These are phyloP conservation scores for Spongospora subterranea DNA, from an alignment of 208 protist species.

Conservation along the genomic window DNA sequence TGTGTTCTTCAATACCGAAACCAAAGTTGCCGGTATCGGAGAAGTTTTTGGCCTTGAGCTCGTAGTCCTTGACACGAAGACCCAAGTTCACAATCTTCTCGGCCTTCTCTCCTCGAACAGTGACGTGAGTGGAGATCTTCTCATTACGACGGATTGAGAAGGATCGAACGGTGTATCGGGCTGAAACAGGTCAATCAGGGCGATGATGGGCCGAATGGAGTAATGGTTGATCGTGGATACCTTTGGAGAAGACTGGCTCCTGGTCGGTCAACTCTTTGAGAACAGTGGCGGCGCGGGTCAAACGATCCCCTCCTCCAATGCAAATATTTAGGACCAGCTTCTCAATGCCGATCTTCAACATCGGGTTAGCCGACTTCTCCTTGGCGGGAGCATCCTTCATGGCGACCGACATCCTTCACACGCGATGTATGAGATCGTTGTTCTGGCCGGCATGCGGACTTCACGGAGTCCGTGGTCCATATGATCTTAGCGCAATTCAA, in stretches of 20 bases:
- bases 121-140: slow-evolving; percentile 98
- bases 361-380: slow-evolving; percentile 70
- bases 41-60: slow-evolving; percentile 95
- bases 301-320: slow-evolving; percentile 97
- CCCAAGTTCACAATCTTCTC: slow-evolving; percentile 97
- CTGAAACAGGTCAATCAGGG: slow-evolving; percentile 74
- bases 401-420: no score
- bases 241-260: slow-evolving; percentile 92
- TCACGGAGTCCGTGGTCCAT: no score
- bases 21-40: slow-evolving; percentile 95
- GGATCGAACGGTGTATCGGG: slow-evolving; percentile 96
- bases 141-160: slow-evolving; percentile 99
- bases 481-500: no score
- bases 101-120: slow-evolving; percentile 98
- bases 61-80: slow-evolving; percentile 99
- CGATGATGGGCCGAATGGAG: slow-evolving; percentile 19
- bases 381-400: background rate
- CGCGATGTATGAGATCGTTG: no score
- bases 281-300: slow-evolving; percentile 98
- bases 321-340: slow-evolving; percentile 99
- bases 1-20: slow-evolving; percentile 99
- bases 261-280: slow-evolving; percentile 98
- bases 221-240: slow-evolving; percentile 66
- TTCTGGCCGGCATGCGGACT: no score
- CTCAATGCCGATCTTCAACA: slow-evolving; percentile 95